Percentiles rank a stretch among this genome's conserved stretches.
These are phyloP conservation scores for Handroanthus guayacan DNA, from an alignment of 257 asterid genomes.

Conservation along the genomic window DNA sequence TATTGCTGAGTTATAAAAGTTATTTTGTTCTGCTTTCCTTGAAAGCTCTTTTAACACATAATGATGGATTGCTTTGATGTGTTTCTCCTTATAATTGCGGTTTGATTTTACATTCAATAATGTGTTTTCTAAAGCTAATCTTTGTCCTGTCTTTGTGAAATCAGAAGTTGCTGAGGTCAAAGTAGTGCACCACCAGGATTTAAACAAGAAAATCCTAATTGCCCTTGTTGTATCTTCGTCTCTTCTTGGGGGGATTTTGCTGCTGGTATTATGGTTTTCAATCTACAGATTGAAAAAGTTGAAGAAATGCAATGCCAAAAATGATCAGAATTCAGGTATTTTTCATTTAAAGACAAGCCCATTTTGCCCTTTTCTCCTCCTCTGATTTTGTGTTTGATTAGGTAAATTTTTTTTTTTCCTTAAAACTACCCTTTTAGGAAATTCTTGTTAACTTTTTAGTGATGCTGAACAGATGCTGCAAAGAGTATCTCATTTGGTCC, in stretches of 20 bases:
- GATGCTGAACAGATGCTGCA: slow-evolving; percentile 37
- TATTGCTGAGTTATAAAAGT: background rate
- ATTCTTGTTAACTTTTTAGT: background rate
- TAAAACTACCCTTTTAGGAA: background rate
- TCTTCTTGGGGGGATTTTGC: slow-evolving; percentile 71
- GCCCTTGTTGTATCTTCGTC: slow-evolving; percentile 80
- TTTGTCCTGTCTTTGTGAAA: slow-evolving; percentile 32
- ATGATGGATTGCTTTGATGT: slow-evolving; percentile 30
- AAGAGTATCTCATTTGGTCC: slow-evolving; percentile 68
- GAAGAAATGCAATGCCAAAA: slow-evolving; percentile 53
- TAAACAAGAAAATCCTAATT: slow-evolving; percentile 77
- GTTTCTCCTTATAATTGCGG: background rate
- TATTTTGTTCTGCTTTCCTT: slow-evolving; percentile 32
- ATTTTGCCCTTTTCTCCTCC: background rate
- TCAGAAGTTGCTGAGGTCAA: slow-evolving; percentile 59
- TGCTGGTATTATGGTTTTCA: slow-evolving; percentile 59
- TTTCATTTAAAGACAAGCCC: background rate
- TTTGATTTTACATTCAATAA: background rate
- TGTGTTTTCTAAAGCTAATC: slow-evolving; percentile 24
- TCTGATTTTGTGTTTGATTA: background rate
- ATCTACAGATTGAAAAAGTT: slow-evolving; percentile 60
- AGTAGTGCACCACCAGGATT: slow-evolving; percentile 76
- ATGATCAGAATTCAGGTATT: slow-evolving; percentile 57
- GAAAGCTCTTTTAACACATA: slow-evolving; percentile 10
- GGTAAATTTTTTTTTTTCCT: slow-evolving; percentile 13